Evolutionary conservation across 768 basidiomycete species (phyloP), one percentile per base, ranked within the genome.

Genomic region (Mycena amicta): DNA sequence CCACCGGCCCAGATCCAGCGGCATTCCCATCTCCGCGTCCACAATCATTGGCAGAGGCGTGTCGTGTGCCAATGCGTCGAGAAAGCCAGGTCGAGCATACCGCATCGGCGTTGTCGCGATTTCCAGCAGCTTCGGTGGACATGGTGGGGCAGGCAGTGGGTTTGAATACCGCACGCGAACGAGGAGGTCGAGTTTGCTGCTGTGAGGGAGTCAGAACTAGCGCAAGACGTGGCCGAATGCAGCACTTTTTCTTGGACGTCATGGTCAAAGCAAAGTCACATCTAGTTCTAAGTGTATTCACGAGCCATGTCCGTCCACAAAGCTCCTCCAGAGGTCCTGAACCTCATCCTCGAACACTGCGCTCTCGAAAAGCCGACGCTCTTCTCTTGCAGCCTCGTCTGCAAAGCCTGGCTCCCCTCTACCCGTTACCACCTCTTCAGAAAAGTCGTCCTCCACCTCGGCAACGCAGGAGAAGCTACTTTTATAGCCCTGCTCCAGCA

Each of bases 1-100:
- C 81, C 87, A 95, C 54, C 81, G 83, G 18, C 90, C 89, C 47
- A 96, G 75, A 70, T 98, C 93, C 25, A 99, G 74, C 0, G 95
- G 95, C 95, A 99, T 95, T 0, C 97, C 97, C 64, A 89, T 89
- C 71, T 99, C 97, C 1, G 92, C 93, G 66, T 99, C 97, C 1
- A 98, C 89, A 63, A 98, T 89, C 93, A 98, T 95, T 0, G 97
- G 96, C 20, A 97, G 71, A 0, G 91, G 89, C 12, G 87, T 85
- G 49, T 93, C 92, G 53, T 87, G 85, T 0, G 91, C 89, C 33
- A 97, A 76, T 5, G 87, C 82, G 60, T 91, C 84, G 31, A 95
- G 82, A 65, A 94, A 95, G 65, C 91, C 91, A 5, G 93, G 90
- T 20, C 84, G 83, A 16, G 93, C 89, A 71, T 97, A 94, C 43